Conservation (phyloP, 208 protist genomes). For the Crithidia expoeki region DNA sequence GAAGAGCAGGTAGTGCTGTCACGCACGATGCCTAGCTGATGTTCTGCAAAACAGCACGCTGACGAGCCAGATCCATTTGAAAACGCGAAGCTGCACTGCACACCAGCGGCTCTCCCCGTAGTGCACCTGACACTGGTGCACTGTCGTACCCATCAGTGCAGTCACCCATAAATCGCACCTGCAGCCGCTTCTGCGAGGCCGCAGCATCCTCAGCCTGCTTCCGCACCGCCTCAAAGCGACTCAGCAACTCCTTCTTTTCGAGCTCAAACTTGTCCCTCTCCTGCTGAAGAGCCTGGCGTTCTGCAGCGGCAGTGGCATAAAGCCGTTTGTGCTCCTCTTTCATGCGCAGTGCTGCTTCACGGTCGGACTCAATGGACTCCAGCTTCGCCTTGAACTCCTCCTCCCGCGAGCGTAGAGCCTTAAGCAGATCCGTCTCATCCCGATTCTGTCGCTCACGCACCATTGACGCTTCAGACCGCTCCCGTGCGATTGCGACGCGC, state of each 20-base stretch:
- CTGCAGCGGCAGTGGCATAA: slow-evolving; percentile 44
- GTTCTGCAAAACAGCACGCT: slow-evolving; percentile 80
- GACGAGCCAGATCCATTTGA: slow-evolving; percentile 81
- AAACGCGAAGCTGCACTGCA: slow-evolving; percentile 54
- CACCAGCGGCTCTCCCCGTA: slow-evolving; percentile 31
- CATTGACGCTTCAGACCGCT: slow-evolving; percentile 73
- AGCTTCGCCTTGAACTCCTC: slow-evolving; percentile 71
- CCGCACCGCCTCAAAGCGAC: slow-evolving; percentile 68
- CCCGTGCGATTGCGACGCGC: slow-evolving; percentile 64
- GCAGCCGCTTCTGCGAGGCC: slow-evolving; percentile 57
- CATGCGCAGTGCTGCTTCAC: slow-evolving; percentile 53
- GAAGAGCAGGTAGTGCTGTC: no score
- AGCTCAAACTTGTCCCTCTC: slow-evolving; percentile 82
- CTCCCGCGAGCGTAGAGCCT: slow-evolving; percentile 75
- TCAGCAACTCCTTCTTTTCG: slow-evolving; percentile 78
- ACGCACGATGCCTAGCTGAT: slow-evolving; percentile 26
- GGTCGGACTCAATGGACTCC: slow-evolving; percentile 70
- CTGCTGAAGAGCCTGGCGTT: slow-evolving; percentile 66
- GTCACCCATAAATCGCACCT: slow-evolving; percentile 51
- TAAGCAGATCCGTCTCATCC: slow-evolving; percentile 75
- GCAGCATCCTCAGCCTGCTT: slow-evolving; percentile 72
- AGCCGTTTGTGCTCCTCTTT: slow-evolving; percentile 64
- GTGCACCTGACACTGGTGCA: slow-evolving; percentile 1
- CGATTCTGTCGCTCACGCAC: slow-evolving; percentile 80
- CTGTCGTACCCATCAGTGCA: slow-evolving; percentile 20